phyloP scores from a whole-genome alignment of 2,329 filamentous ascomycete genomes.

The Microcyclospora pomicola region DNA sequence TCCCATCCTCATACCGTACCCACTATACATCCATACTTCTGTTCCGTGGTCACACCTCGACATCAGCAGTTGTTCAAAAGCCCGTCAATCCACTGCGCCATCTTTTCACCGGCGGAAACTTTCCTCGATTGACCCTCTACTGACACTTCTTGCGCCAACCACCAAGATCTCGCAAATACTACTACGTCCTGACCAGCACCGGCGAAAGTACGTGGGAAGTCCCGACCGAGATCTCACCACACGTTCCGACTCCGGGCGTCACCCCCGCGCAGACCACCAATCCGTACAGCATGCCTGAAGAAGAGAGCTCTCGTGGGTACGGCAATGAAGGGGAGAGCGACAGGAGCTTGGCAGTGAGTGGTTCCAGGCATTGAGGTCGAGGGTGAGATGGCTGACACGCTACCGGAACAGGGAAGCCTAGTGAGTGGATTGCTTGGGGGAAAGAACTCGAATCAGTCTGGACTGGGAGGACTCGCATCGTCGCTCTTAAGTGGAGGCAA shows the following conservation, averaged over 20 bases:
- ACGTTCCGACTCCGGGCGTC: constrained; percentile 24
- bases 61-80: neutral
- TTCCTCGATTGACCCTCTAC: neutral
- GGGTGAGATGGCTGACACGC: neutral
- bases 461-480: constrained; percentile 14
- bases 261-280: constrained; percentile 23
- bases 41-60: neutral
- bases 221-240: constrained; percentile 25
- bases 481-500: constrained; percentile 13
- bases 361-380: neutral
- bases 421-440: neutral
- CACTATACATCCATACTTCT: neutral
- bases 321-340: constrained; percentile 17
- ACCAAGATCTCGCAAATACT: constrained; percentile 27
- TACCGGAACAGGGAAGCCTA: neutral
- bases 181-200: constrained; percentile 29
- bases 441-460: constrained; percentile 6
- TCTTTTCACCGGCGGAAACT: too few species aligned
- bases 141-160: constrained; percentile 3
- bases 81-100: too few species aligned
- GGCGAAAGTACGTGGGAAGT: constrained; percentile 29
- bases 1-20: neutral
- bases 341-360: constrained; percentile 18
- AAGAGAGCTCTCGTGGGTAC: constrained; percentile 10
- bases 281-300: constrained; percentile 21